Base-by-base conservation (phyloP, 257 asterid species). In the Solanum chilense region DNA sequence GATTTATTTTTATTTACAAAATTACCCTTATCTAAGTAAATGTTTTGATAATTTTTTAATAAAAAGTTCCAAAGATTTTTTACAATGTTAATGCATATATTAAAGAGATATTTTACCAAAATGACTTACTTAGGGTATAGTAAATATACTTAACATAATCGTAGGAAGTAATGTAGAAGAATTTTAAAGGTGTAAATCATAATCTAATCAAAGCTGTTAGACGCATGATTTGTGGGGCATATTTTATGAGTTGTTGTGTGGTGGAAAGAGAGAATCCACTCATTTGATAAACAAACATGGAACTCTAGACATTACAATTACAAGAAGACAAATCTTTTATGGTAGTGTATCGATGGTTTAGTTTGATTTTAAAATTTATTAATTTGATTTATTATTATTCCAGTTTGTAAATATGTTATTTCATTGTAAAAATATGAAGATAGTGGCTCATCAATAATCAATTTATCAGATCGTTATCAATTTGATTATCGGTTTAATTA, bases 221-320 rank as follows among this genome's bases (percentile, higher is more conserved):
- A 76, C 88, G 87, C 92, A 77, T 85, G 82, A 88, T 37, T 58
- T 89, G 90, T 88, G 90, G 89, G 91, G 81, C 87, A 84, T 86
- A 56, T 47, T 49, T 52, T 84, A 88, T 86, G 90, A 88, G 89
- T 90, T 86, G 89, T 88, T 90, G 31, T 82, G 85, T 56, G 89
- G 87, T 80, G 90, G 87, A 90, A 90, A 88, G 89, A 33, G 77
- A 80, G 83, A 83, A 23, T 62, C 69, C 83, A 85, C 80, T 89
- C 77, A 83, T 80, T 85, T 85, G 71, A 83, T 49, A 88, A 86
- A 12, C 75, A 70, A 81, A 86, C 92, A 90, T 90, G 92, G 92
- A 90, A 82, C 89, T 86, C 86, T 47, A 42, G 52, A 84, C 52
- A 41, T 52, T 84, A 75, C 84, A 35, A 66, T 49, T 69, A 13